These are phyloP conservation scores for Microdochium paspali DNA, from an alignment of 2,329 filamentous ascomycete species.

Conservation along the genomic window DNA sequence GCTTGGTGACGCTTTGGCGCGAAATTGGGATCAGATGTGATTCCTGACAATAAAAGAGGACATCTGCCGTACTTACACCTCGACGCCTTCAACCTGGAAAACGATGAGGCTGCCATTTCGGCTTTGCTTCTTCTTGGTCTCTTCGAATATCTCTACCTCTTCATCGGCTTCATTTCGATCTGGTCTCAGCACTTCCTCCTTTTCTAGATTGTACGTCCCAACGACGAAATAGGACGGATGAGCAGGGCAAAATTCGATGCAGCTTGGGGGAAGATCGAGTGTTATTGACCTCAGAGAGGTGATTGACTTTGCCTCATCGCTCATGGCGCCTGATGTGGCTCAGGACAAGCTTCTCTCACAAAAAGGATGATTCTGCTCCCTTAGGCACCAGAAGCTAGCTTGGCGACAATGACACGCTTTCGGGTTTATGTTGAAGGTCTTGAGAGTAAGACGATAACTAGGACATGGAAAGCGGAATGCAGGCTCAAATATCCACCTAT, in stretches of 20 bases:
- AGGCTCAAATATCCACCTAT: too few relatives aligned
- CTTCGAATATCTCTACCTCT: conserved; percentile 5
- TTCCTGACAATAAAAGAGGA: conserved; percentile 1
- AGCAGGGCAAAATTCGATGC: conserved; percentile 62
- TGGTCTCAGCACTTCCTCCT: conserved; percentile 18
- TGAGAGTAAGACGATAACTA: too few relatives aligned
- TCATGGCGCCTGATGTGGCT: conserved; percentile 6
- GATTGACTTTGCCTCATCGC: conserved; percentile 14
- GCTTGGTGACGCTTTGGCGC: conserved; percentile 28
- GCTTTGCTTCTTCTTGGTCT: conserved; percentile 22
- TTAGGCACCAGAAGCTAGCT: background rate
- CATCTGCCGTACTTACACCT: conserved; percentile 40
- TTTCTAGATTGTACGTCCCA: conserved; percentile 74
- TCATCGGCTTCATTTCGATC: conserved; percentile 11
- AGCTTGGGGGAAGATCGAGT: conserved; percentile 64
- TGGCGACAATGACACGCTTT: too few relatives aligned
- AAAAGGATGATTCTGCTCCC: too few relatives aligned
- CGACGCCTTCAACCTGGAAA: conserved; percentile 42
- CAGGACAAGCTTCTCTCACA: conserved; percentile 4
- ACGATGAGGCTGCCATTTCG: conserved; percentile 68
- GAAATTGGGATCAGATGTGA: conserved; percentile 8
- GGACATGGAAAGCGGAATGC: too few relatives aligned
- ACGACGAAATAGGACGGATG: conserved; percentile 61
- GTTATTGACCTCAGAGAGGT: conserved; percentile 36
- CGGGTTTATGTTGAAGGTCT: too few relatives aligned